phyloP scores from a whole-genome alignment of 768 basidiomycete genomes.

The Boletus fagicola region DNA sequence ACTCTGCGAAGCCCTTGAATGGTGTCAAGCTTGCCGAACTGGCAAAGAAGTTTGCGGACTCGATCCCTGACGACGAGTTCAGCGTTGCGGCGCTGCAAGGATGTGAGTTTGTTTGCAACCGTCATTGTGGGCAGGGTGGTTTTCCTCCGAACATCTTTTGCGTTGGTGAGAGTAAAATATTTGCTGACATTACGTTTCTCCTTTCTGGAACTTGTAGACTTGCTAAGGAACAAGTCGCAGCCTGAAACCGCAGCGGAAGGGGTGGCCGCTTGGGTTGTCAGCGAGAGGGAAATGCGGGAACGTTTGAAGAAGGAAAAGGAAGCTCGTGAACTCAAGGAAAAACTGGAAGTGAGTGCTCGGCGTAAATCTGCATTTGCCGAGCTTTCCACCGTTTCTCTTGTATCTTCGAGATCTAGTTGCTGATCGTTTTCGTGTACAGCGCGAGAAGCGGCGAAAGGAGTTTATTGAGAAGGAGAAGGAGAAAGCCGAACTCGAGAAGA shows the following conservation, averaged over 20 bases:
- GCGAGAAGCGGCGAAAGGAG: slow-evolving; percentile 46
- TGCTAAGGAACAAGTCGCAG: slow-evolving; percentile 81
- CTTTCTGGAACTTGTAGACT: slow-evolving; percentile 41
- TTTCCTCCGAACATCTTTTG: slow-evolving; percentile 6
- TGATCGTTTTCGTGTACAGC: slow-evolving; percentile 28
- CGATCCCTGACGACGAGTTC: slow-evolving; percentile 82
- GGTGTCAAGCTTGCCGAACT: slow-evolving; percentile 61
- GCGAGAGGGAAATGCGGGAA: slow-evolving; percentile 74
- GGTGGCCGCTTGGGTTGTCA: slow-evolving; percentile 68
- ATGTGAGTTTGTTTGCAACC: slow-evolving; percentile 53
- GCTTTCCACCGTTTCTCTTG: slow-evolving; percentile 15
- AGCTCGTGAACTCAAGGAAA: slow-evolving; percentile 64
- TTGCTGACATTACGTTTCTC: slow-evolving; percentile 25
- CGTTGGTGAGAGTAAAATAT: slow-evolving; percentile 19
- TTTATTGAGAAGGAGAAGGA: slow-evolving; percentile 49
- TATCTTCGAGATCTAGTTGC: neutral
- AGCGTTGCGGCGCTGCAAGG: slow-evolving; percentile 90
- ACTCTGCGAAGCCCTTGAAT: slow-evolving; percentile 65
- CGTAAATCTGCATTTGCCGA: slow-evolving; percentile 16
- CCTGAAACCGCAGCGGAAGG: slow-evolving; percentile 73
- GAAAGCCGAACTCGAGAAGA: slow-evolving; percentile 64
- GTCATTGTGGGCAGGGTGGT: slow-evolving; percentile 4
- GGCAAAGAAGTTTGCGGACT: slow-evolving; percentile 76
- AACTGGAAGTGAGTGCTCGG: slow-evolving; percentile 54
- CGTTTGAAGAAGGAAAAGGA: slow-evolving; percentile 73